Evolutionary conservation across 2,329 filamentous ascomycete genomes (phyloP), one percentile per base, ranked within the genome.

Genomic region (Zymoseptoria passerinii): DNA sequence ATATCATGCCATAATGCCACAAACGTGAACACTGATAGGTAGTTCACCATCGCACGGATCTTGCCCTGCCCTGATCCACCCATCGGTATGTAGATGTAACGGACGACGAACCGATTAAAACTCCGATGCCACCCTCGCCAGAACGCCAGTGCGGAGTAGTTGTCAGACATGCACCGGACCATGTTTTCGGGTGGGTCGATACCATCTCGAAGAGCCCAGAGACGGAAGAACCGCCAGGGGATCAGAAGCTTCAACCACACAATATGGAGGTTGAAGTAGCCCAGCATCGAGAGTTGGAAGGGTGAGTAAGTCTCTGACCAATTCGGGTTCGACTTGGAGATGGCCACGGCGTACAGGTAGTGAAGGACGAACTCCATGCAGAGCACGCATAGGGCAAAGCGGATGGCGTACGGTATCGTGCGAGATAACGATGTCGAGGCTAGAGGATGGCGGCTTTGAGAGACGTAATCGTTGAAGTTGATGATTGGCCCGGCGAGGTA

Each of bases 1-100:
- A 99, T 95, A 68, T 99, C 94, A 75, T 99, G 94, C 94, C 94
- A 99, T 28, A 99, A 79, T 0, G 94, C 95, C 23, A 99, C 94
- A 68, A 99, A 99, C 0, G 91, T 96, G 72, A 99, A 99, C 29
- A 96, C 89, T 4, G 87, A 76, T 1, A 95, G 78, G 71, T 90
- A 94, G 58, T 92, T 96, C 54, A 84, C 68, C 2, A 92, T 78
- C 0, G 85, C 85, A 48, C 81, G 73, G 16, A 82, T 78, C 50
- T 80, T 83, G n/a, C 61, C 56, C n/a, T 59, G 66, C 3, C 75
- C 75, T 27, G 78, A 80, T 6, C 94, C 92, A 44, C 94, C 94
- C 0, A 99, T 81, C 0, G 94, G 94, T 3, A 97, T 81, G 74
- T 95, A 99, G 63, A 99, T 84, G 76, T 99, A 99, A 23, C 94